phyloP scores from a whole-genome alignment of 2,329 filamentous ascomycete genomes.

The Alternaria atra region DNA sequence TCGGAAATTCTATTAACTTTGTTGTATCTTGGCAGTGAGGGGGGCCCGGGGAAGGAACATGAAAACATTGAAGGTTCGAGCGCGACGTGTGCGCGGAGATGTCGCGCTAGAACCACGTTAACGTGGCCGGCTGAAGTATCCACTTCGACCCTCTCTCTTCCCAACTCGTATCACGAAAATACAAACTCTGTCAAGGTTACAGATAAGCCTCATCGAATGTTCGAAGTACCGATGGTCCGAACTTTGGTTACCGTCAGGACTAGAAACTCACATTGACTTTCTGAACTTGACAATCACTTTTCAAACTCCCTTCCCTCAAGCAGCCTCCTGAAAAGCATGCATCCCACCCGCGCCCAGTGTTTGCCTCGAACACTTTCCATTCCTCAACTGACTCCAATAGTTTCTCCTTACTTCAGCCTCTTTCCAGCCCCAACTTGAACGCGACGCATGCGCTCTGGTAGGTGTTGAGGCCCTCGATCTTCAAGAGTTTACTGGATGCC shows the following conservation, averaged over 20 bases:
- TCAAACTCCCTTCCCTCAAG: background rate
- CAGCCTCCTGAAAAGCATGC: too few species aligned
- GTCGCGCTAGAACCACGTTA: background rate
- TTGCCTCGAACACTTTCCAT: background rate
- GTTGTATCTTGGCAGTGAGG: background rate
- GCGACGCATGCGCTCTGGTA: conserved; percentile 2
- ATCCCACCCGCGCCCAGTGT: background rate
- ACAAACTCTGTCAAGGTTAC: background rate
- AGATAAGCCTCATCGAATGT: background rate
- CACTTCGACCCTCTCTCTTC: background rate
- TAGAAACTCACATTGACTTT: background rate
- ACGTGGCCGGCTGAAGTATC: background rate
- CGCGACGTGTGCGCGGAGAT: background rate
- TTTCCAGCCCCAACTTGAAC: background rate
- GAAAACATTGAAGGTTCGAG: background rate
- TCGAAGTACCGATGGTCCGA: background rate
- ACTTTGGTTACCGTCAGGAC: background rate
- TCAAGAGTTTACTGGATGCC: conserved; percentile 4
- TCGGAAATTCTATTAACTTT: background rate
- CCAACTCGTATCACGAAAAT: background rate
- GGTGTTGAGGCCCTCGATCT: background rate
- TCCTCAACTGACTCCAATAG: background rate
- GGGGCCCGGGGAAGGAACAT: too few species aligned
- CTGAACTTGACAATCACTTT: background rate
- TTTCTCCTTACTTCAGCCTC: conserved; percentile 2